Conservation (phyloP, 2,329 filamentous ascomycete genomes). For the Botrytis tulipae region DNA sequence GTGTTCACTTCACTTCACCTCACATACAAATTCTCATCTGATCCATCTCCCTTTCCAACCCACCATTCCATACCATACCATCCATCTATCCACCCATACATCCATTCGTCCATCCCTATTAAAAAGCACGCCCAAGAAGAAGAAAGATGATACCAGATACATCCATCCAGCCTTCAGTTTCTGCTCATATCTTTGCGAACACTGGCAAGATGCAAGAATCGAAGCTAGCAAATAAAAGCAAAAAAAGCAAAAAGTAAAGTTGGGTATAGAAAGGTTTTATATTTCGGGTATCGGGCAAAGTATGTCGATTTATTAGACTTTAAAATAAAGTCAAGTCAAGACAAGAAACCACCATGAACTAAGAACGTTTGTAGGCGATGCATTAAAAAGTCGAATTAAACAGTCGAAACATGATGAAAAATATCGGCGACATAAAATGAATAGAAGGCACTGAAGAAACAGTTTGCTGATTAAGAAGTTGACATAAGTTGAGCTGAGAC, state of each 20-base stretch:
- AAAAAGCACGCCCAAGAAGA: conserved; percentile 4
- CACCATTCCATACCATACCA: conserved; percentile 13
- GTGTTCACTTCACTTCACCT: background rate
- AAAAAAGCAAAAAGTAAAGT: background rate
- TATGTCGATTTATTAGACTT: background rate
- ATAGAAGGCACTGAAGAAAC: background rate
- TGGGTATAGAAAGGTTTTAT: conserved; percentile 16
- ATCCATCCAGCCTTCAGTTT: conserved; percentile 14
- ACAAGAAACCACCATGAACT: background rate
- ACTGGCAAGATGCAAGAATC: conserved; percentile 9
- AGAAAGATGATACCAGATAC: conserved; percentile 16
- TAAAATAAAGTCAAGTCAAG: conserved; percentile 6
- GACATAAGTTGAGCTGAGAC: conserved; percentile 4
- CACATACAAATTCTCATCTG: conserved; percentile 10
- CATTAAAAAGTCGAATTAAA: conserved; percentile 15
- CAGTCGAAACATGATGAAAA: conserved; percentile 5
- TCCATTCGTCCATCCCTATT: conserved; percentile 12
- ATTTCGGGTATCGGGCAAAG: conserved; percentile 5
- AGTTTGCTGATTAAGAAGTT: background rate
- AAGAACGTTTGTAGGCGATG: background rate
- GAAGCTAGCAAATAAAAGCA: background rate
- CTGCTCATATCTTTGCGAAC: background rate
- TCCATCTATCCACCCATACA: conserved; percentile 12
- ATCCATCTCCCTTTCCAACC: background rate
- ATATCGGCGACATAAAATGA: background rate